Conservation (phyloP, 345 rosid species). For the Populus pruinosa region DNA sequence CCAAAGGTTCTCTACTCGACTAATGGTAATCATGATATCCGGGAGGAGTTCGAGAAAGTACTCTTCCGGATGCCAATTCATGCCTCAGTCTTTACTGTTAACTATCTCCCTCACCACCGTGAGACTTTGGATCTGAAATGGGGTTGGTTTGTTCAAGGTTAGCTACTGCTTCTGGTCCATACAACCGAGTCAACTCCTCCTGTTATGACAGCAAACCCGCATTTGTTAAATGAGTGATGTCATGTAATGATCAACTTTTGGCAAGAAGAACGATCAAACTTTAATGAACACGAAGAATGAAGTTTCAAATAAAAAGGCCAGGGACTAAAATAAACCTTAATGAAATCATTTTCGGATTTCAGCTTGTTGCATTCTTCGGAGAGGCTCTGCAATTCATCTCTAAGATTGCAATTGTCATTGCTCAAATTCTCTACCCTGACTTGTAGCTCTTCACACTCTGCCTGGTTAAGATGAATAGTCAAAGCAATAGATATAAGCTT, state of each 20-base stretch:
- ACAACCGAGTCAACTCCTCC: conserved; percentile 69
- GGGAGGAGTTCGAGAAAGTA: conserved; percentile 2
- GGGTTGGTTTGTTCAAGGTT: conserved; percentile 51
- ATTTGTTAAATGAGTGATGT: background rate
- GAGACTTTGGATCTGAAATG: conserved; percentile 24
- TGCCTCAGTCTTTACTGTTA: conserved; percentile 10
- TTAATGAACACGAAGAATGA: background rate
- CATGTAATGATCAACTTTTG: background rate
- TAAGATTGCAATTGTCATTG: conserved; percentile 58
- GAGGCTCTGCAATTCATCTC: conserved; percentile 78
- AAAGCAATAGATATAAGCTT: background rate
- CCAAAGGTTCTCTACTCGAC: conserved; percentile 11
- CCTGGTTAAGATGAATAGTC: conserved; percentile 36
- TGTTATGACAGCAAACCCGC: conserved; percentile 26
- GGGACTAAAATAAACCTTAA: conserved; percentile 49
- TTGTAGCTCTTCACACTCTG: conserved; percentile 92
- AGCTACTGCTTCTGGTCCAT: conserved; percentile 75
- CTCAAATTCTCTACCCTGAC: conserved; percentile 61
- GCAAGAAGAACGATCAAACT: background rate
- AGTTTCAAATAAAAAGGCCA: background rate
- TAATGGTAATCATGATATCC: conserved; percentile 9
- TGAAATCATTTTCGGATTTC: conserved; percentile 66
- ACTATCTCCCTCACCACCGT: conserved; percentile 37
- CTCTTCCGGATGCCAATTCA: background rate
- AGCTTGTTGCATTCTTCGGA: conserved; percentile 88